Base-by-base conservation (phyloP, 1,284 basidiomycete genomes). In the Puccinia polysora region DNA sequence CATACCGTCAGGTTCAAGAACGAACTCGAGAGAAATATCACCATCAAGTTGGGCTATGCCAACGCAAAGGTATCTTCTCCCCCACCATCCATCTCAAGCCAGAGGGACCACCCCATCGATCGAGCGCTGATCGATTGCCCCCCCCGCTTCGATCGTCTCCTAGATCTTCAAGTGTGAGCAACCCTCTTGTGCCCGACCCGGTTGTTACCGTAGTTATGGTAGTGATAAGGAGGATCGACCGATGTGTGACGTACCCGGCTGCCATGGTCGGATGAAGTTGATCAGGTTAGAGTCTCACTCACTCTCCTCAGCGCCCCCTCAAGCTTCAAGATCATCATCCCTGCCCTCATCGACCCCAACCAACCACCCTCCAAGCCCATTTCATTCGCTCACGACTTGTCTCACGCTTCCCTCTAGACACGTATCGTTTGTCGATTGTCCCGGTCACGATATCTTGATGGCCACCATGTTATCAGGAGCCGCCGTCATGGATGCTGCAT, bases 381-480 rank as follows among this genome's bases (percentile, higher is more conserved):
- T 53, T 53, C 10, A 12, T 40, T 40, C 59, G 12, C 18, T 20
- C 25, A 14, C 40, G n/a, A 7, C 20, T 23, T 15, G 25, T 23
- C 10, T 36, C 40, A 45, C 25, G 6, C 5, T 30, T 7, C 18
- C 4, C 2, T 78, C 79, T 59, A 78, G 65, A 45, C 65, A 68
- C 50, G 65, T 68, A 90, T 86, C 85, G 58, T 58, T 38, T 56
- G 50, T 49, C 28, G 55, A 60, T 34, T 77, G 75, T 75, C 81
- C 80, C 5, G 80, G 81, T 55, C 81, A 81, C 80, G 81, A 82
- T 79, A 85, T 85, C 82, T 81, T 98, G 81, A 98, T 98, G 95
- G 95, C 95, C 73, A 98, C 95, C 77, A 98, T 98, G 96, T 85
- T 98, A 78, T 97, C 97, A 85, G 95, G 95, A 82, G 95, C 95